Evolutionary conservation across 805 yeast genomes (phyloP), one percentile per base, ranked within the genome.

Genomic region (Tetrapisispora pingtungensis): DNA sequence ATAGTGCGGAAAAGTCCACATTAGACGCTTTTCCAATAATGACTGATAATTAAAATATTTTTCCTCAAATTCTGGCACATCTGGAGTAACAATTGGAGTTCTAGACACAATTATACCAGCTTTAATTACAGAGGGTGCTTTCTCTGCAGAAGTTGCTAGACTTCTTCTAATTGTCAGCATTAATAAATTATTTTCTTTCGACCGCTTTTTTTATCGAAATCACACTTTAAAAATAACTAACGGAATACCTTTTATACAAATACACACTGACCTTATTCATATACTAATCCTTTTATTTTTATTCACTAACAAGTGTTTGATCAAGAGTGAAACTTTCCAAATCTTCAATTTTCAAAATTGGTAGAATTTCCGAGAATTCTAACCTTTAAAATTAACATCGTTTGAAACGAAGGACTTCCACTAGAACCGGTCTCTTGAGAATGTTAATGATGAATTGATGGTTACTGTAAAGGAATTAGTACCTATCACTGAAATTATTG

Each of bases 1-100:
- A 76, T 87, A 87, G 54, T 82, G 80, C 5, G 98, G 97, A 65
- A 93, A 93, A 0, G 97, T 88, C 96, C 96, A 88, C 95, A 89
- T 88, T 53, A 93, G 72, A 56, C 97, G 75, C 58, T 80, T 80
- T 71, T 88, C 89, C 44, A 93, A 72, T 62, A 85, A 95, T 42
- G 78, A 76, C 64, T 89, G 95, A 62, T 93, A 93, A 43, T 78
- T 70, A 61, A 83, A 85, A 64, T 81, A 93, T 42, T 79, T 78
- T 47, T 69, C 58, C 55, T 87, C 96, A 54, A 90, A 82, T 45
- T 71, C 75, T 10, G 81, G 71, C 43, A 80, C 67, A 48, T 84
- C 90, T 10, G 84, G 81, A 2, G 96, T 85, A 39, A 93, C 77
- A 32, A 93, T 72, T 26, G 98, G 98, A 33, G 72, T 73, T 65